Evolutionary conservation across 1,284 basidiomycete species (phyloP).

Genomic region (Papiliotrema nemorosa): DNA sequence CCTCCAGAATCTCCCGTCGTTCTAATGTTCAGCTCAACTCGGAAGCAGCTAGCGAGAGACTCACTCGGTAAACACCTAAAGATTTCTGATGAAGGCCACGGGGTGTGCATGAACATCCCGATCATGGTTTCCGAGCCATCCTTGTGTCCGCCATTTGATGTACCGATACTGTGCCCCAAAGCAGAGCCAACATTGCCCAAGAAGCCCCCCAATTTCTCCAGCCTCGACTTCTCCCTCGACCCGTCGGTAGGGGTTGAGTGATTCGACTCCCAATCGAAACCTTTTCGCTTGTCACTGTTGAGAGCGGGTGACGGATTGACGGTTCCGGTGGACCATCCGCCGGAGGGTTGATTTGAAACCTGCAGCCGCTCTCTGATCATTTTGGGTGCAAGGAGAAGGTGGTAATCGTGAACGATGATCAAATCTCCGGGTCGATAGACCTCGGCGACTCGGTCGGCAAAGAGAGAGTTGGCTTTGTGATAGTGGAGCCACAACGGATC

Average conservation of each 20-base stretch:
- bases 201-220: constrained; percentile 20
- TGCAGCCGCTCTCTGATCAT: constrained; percentile 75
- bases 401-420: constrained; percentile 88
- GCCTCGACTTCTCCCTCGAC: constrained; percentile 12
- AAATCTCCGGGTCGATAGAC: constrained; percentile 86
- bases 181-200: constrained; percentile 29
- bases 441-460: constrained; percentile 70
- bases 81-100: constrained; percentile 94
- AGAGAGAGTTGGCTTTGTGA: constrained; percentile 77
- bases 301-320: constrained; percentile 27
- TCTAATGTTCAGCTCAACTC: constrained; percentile 51
- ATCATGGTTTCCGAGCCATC: constrained; percentile 55
- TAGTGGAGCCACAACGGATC: constrained; percentile 83
- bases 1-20: constrained; percentile 89
- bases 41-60: constrained; percentile 30
- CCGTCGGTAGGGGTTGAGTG: constrained; percentile 10
- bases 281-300: constrained; percentile 21
- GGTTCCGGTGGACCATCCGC: constrained; percentile 19
- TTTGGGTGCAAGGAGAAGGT: constrained; percentile 83
- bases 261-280: constrained; percentile 34
- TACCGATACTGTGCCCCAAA: constrained; percentile 23
- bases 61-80: constrained; percentile 86
- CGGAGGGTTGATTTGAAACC: constrained; percentile 46
- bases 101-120: constrained; percentile 94
- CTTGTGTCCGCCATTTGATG: constrained; percentile 10